Conservation (phyloP, 108 stramenopile species). For the Nitzschia sp. region DNA sequence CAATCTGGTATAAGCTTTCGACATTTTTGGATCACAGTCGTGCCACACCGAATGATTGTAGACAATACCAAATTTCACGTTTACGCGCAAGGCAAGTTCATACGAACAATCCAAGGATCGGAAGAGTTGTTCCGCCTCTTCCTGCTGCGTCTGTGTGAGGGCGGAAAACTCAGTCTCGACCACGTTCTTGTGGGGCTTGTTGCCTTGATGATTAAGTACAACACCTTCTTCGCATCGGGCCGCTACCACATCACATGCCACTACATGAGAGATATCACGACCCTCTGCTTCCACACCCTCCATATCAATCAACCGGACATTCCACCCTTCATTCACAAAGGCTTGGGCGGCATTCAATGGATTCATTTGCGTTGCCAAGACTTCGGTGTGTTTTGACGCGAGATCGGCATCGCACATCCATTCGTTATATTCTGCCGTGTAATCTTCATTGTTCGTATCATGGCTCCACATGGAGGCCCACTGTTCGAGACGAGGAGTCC, state of each 20-base stretch:
- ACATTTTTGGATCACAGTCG: constrained; percentile 7
- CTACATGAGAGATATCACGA: constrained; percentile 25
- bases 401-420: constrained; percentile 13
- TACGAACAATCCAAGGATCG: constrained; percentile 29
- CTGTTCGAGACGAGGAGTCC: constrained; percentile 35
- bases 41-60: constrained; percentile 14
- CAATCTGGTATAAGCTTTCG: neutral
- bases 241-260: constrained; percentile 28
- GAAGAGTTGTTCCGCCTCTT: constrained; percentile 21
- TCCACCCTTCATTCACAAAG: constrained; percentile 26
- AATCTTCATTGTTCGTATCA: neutral
- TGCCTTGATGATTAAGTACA: constrained; percentile 13
- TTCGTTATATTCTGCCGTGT: neutral
- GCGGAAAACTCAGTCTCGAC: neutral
- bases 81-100: neutral
- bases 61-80: constrained; percentile 19
- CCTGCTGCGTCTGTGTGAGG: neutral
- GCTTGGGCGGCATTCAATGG: constrained; percentile 16
- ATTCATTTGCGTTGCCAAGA: constrained; percentile 25
- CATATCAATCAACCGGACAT: constrained; percentile 38
- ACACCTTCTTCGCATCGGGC: constrained; percentile 26
- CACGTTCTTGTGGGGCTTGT: constrained; percentile 19
- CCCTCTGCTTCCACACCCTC: constrained; percentile 12
- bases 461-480: constrained; percentile 24
- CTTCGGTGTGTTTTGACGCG: neutral